Percentiles rank a stretch among this genome's conserved stretches.
Evolutionary conservation across 768 basidiomycete species (phyloP).

Genomic region (Leccinum boreale): DNA sequence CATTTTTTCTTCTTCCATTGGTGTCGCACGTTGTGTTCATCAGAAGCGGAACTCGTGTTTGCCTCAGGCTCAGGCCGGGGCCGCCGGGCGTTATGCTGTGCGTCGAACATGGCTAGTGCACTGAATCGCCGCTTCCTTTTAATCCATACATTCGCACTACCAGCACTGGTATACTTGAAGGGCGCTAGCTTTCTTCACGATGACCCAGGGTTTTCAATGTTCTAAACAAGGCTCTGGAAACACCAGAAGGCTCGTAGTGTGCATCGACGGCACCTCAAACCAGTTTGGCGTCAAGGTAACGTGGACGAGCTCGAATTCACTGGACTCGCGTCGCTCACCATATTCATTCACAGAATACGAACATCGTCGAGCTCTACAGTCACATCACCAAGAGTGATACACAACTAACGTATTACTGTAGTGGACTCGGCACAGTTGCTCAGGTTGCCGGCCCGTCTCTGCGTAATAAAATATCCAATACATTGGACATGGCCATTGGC

Average conservation of each 20-base stretch:
- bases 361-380: conserved; percentile 39
- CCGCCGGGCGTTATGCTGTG: background rate
- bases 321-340: background rate
- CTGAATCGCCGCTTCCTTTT: background rate
- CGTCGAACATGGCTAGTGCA: background rate
- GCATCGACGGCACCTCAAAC: conserved; percentile 42
- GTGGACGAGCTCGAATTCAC: background rate
- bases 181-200: background rate
- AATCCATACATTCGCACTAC: background rate
- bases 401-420: conserved; percentile 41
- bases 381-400: conserved; percentile 32
- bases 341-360: conserved; percentile 31
- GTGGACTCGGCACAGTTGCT: conserved; percentile 38
- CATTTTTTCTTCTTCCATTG: background rate
- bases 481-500: conserved; percentile 35
- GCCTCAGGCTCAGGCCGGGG: too few species aligned
- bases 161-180: background rate
- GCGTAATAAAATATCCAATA: conserved; percentile 20
- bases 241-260: conserved; percentile 28
- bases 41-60: conserved; percentile 11
- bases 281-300: conserved; percentile 34
- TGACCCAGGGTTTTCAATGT: conserved; percentile 12
- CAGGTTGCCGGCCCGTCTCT: conserved; percentile 18
- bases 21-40: conserved; percentile 9
- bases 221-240: background rate